These are phyloP conservation scores for Ceratobasidium sp. DNA, from an alignment of 1,284 basidiomycete species.

Conservation along the genomic window DNA sequence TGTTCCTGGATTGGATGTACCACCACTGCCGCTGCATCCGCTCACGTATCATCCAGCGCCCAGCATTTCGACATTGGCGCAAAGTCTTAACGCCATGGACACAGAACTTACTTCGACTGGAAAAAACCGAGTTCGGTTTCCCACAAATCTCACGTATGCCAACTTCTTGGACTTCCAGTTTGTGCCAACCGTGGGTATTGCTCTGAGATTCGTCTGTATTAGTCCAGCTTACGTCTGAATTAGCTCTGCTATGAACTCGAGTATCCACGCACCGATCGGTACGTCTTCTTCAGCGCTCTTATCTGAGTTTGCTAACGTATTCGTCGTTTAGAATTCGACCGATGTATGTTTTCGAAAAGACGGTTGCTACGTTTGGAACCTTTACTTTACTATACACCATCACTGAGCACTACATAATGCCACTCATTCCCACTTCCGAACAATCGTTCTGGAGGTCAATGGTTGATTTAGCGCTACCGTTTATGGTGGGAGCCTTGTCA, in stretches of 20 bases:
- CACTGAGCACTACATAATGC: slow-evolving; percentile 93
- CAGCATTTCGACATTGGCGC: slow-evolving; percentile 72
- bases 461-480: slow-evolving; percentile 89
- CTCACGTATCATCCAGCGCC: slow-evolving; percentile 78
- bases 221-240: neutral
- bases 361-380: slow-evolving; percentile 92
- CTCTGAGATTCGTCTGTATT: neutral
- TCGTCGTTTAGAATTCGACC: slow-evolving; percentile 73
- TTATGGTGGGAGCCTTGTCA: slow-evolving; percentile 68
- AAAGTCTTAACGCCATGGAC: slow-evolving; percentile 78
- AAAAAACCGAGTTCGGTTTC: slow-evolving; percentile 74
- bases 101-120: slow-evolving; percentile 79
- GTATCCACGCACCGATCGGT: slow-evolving; percentile 89
- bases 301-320: neutral
- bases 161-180: slow-evolving; percentile 91
- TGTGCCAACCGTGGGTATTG: slow-evolving; percentile 74
- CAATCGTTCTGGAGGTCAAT: slow-evolving; percentile 80
- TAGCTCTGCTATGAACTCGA: slow-evolving; percentile 84
- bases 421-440: slow-evolving; percentile 70
- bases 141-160: slow-evolving; percentile 81
- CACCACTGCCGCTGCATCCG: slow-evolving; percentile 54
- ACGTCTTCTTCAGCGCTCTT: slow-evolving; percentile 44
- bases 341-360: slow-evolving; percentile 93
- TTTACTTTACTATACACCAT: slow-evolving; percentile 81
- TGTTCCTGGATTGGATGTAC: slow-evolving; percentile 23